Percentiles rank a stretch among this genome's conserved stretches.
These are phyloP conservation scores for Cladosporium austrohemisphaericum DNA, from an alignment of 2,329 filamentous ascomycete species.

Conservation along the genomic window DNA sequence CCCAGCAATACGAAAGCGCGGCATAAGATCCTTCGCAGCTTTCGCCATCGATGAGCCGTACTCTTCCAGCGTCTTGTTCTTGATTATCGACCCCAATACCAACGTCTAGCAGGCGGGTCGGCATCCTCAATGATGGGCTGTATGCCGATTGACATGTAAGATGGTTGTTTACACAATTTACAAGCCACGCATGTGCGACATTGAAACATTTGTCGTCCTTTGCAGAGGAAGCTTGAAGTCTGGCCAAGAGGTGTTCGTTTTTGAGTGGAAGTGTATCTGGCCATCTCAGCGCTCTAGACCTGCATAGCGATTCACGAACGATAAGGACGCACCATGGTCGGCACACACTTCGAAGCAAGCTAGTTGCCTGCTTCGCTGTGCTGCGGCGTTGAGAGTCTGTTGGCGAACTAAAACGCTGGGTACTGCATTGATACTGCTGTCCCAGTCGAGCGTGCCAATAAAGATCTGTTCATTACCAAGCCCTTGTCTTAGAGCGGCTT, in stretches of 20 bases:
- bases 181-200: not conserved
- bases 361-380: not conserved
- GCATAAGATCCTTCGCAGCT: not conserved
- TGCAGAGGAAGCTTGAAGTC: not conserved
- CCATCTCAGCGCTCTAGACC: no score
- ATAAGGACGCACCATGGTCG: constrained; percentile 2
- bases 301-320: no score
- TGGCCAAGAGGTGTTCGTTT: not conserved
- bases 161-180: not conserved
- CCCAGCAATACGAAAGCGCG: constrained; percentile 19
- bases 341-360: constrained; percentile 17
- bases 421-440: not conserved
- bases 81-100: not conserved
- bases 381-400: not conserved
- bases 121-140: not conserved
- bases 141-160: not conserved
- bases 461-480: constrained; percentile 6
- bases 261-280: no score
- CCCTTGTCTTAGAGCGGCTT: not conserved
- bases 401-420: constrained; percentile 4
- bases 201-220: not conserved
- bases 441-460: constrained; percentile 9
- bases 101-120: not conserved
- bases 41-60: not conserved
- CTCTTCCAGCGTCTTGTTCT: not conserved